These are phyloP conservation scores for Piper betle DNA, from an alignment of 164 flowering plant genomes.

Conservation along the genomic window DNA sequence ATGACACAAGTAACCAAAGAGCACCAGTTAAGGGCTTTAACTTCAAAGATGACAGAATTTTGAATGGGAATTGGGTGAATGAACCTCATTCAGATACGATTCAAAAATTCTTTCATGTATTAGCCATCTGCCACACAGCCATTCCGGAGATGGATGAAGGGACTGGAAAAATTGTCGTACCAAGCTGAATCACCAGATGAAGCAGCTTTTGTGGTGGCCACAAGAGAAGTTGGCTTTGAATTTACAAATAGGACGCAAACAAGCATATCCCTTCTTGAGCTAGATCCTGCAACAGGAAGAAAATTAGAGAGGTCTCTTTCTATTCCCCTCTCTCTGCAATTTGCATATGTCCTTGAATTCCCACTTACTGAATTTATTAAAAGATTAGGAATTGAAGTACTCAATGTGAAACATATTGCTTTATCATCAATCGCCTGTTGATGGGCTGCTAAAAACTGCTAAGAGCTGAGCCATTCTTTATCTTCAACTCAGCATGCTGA, in stretches of 20 bases:
- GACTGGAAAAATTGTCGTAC: constrained; percentile 46
- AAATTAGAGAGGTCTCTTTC: constrained; percentile 56
- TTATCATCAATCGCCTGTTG: background rate
- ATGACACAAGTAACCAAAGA: constrained; percentile 17
- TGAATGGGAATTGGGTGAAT: constrained; percentile 68
- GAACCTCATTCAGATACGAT: constrained; percentile 50
- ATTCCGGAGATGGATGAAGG: constrained; percentile 75
- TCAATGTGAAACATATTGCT: too few relatives aligned
- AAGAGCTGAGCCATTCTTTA: background rate
- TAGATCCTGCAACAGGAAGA: constrained; percentile 39
- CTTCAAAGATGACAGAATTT: constrained; percentile 70
- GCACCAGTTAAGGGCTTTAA: constrained; percentile 64
- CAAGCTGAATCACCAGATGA: constrained; percentile 99
- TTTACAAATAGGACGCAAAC: constrained; percentile 73
- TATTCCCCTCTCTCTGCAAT: background rate
- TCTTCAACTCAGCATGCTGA: background rate
- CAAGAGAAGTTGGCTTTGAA: constrained; percentile 85
- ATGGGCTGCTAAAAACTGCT: background rate
- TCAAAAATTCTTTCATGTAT: constrained; percentile 54
- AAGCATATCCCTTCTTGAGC: constrained; percentile 49
- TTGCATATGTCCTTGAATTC: too few relatives aligned
- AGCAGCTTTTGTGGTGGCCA: constrained; percentile 94
- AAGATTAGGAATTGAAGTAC: too few relatives aligned
- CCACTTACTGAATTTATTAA: too few relatives aligned
- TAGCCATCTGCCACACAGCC: constrained; percentile 85